phyloP scores from a whole-genome alignment of 2,329 filamentous ascomycete genomes.

The Fusarium sp. region DNA sequence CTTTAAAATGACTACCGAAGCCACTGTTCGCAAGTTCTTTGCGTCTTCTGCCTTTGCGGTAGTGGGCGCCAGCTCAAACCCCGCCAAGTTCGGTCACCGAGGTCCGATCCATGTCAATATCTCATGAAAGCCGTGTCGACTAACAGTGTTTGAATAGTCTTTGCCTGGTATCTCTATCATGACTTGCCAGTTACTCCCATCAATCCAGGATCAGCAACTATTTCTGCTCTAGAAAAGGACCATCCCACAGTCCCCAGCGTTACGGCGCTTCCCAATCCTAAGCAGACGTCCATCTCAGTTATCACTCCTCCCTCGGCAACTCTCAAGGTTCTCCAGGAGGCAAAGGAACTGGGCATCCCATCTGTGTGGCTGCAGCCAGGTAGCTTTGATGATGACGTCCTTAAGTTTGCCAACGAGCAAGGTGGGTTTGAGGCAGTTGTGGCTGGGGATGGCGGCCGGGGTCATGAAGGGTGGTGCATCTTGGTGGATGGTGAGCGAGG shows the following conservation, averaged over 20 bases:
- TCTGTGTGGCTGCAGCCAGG: slow-evolving; percentile 92
- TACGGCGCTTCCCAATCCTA: slow-evolving; percentile 68
- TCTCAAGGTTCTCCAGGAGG: slow-evolving; percentile 75
- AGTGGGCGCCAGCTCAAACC: slow-evolving; percentile 85
- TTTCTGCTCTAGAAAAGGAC: slow-evolving; percentile 65
- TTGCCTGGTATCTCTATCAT: slow-evolving; percentile 85
- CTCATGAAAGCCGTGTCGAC: background rate
- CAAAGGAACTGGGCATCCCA: slow-evolving; percentile 73
- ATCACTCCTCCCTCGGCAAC: slow-evolving; percentile 87
- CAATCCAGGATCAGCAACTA: slow-evolving; percentile 73
- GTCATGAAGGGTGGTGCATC: slow-evolving; percentile 84
- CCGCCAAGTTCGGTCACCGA: slow-evolving; percentile 87
- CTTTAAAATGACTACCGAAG: slow-evolving; percentile 67
- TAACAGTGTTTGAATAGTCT: slow-evolving; percentile 63
- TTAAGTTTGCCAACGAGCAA: slow-evolving; percentile 70
- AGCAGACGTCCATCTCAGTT: slow-evolving; percentile 78
- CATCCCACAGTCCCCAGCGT: slow-evolving; percentile 73
- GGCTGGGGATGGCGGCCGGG: slow-evolving; percentile 67
- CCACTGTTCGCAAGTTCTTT: slow-evolving; percentile 80
- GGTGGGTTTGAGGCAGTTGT: slow-evolving; percentile 73
- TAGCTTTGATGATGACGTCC: slow-evolving; percentile 77
- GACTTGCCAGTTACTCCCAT: slow-evolving; percentile 80
- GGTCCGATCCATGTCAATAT: slow-evolving; percentile 57
- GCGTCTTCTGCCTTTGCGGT: slow-evolving; percentile 81
- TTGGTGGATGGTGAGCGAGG: slow-evolving; percentile 80